These are phyloP conservation scores for Lactarius vividus DNA, from an alignment of 768 basidiomycete genomes.

Conservation along the genomic window DNA sequence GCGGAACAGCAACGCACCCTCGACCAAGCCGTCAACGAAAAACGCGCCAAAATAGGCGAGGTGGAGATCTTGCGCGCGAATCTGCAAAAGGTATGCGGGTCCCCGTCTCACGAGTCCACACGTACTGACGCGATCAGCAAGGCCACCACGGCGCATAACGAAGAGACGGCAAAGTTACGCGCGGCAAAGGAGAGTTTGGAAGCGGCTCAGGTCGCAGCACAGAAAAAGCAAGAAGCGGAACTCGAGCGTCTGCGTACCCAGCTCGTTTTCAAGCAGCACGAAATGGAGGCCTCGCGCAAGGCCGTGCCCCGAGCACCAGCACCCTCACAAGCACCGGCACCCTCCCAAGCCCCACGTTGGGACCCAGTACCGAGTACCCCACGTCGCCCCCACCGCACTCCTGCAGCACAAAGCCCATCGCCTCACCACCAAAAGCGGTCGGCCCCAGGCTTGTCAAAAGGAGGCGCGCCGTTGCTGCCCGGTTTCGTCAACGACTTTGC, in stretches of 20 bases:
- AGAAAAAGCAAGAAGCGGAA: slow-evolving; percentile 21
- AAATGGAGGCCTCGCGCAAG: slow-evolving; percentile 21
- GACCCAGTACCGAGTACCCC: slow-evolving; percentile 3
- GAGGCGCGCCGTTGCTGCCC: not conserved
- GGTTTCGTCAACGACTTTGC: slow-evolving; percentile 27
- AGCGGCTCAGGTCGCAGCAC: slow-evolving; percentile 18
- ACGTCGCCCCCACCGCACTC: not conserved
- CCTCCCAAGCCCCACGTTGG: slow-evolving; percentile 13
- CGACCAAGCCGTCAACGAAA: slow-evolving; percentile 25
- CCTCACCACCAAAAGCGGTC: not conserved
- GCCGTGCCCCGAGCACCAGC: not conserved
- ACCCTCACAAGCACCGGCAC: slow-evolving; percentile 4
- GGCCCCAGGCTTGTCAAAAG: slow-evolving; percentile 5
- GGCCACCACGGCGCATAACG: slow-evolving; percentile 13
- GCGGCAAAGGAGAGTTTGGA: slow-evolving; percentile 21
- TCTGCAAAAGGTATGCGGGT: slow-evolving; percentile 21
- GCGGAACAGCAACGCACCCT: slow-evolving; percentile 20
- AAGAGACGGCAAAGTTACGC: slow-evolving; percentile 22
- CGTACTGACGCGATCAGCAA: not conserved
- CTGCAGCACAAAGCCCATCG: not conserved
- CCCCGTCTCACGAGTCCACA: not conserved
- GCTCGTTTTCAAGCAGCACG: slow-evolving; percentile 27
- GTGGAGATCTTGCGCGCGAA: slow-evolving; percentile 25
- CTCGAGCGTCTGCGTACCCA: slow-evolving; percentile 27
- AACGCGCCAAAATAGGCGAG: slow-evolving; percentile 27